Base-by-base conservation (phyloP, 176 grass and related monocot species). In the Triticum monococcum region DNA sequence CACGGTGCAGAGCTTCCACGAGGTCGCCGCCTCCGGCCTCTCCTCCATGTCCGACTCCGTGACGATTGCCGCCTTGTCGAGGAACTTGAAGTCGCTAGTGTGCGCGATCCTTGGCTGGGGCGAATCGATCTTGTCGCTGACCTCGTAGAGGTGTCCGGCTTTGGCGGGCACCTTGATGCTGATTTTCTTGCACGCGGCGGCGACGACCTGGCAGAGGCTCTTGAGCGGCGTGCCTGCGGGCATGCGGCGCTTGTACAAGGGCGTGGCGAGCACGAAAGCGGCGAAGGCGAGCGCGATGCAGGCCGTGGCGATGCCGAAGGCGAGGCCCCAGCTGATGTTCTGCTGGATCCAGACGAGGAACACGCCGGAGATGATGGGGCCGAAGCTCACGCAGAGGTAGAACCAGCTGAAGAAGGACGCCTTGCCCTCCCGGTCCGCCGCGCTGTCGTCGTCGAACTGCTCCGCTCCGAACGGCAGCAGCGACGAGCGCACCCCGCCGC, bases 361-460 rank as follows among this genome's bases (percentile, higher is more conserved):
- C 28, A 86, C 64, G 46, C 94, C 88, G 7, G 94, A 91, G 33
- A 90, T 82, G 43, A 96, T 86, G 9, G 78, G 61, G 24, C 91
- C 89, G 46, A 93, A 86, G 80, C 85, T 80, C 46, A 96, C 72
- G 85, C 91, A 93, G 36, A 96, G 75, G 78, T 93, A 96, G 85
- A 93, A 96, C 89, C 87, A 96, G 79, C 88, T 93, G 85, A 96
- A 96, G 87, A 96, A 96, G 31, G 87, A 75, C 0, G 63, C 87
- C 79, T 91, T 86, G 40, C 86, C 83, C n/a, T 85, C 85, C 73
- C 85, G 87, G 43, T 93, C 94, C 11, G 70, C 50, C 32, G 85
- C 68, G 30, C 56, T 78, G 64, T 92, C 73, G 48, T 90, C 90
- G 41, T 97, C 89, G 79, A 94, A 97, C 43, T 97, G 94, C 81